Base-by-base conservation (phyloP, 202 grass and related monocot genomes). In the Saccharum hybrid region DNA sequence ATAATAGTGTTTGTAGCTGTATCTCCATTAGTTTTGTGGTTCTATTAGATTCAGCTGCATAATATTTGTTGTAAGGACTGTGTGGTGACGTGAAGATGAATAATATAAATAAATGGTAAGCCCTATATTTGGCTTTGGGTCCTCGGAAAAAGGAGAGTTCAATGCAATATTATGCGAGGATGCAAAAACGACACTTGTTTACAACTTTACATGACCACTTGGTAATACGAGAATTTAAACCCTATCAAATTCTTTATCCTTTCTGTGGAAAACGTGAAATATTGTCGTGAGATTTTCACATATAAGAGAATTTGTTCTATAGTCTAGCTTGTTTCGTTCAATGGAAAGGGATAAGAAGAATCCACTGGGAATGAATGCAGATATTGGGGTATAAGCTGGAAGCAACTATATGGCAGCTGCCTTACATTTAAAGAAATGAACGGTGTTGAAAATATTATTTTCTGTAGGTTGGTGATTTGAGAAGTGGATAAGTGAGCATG, bases 1-100 rank as follows among this genome's bases (percentile, higher is more conserved):
- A 59, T 59, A 21, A 61, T 84, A 70, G 45, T 38, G 31, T 68
- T 84, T 76, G 13, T 22, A 43, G 72, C 23, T 77, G 14, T 68
- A 34, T 77, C 28, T 38, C 33, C 48, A 74, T 63, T 46, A 63
- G 36, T 74, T 64, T 46, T 82, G 14, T 79, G 62, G 41, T 49
- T 51, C 7, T 67, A 28, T 28, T 28, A 1, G 19, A 26, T 69
- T 80, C 33, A 69, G 13, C 33, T 40, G n/a, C 21, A 38, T 38
- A 41, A 78, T 56, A 80, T 34, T 59, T 59, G 10, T 15, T 60
- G 2, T 39, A 18, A 43, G 13, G 0, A 0, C n/a, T 43, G 14
- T 18, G 31, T 56, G 21, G 21, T 70, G 51, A 31, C 28, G 12
- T 6, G 36, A 6, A 2, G 10, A 65, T 40, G 34, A 67, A 66